Conservation (phyloP, 2,329 filamentous ascomycete genomes). For the Stenocarpella maydis region DNA sequence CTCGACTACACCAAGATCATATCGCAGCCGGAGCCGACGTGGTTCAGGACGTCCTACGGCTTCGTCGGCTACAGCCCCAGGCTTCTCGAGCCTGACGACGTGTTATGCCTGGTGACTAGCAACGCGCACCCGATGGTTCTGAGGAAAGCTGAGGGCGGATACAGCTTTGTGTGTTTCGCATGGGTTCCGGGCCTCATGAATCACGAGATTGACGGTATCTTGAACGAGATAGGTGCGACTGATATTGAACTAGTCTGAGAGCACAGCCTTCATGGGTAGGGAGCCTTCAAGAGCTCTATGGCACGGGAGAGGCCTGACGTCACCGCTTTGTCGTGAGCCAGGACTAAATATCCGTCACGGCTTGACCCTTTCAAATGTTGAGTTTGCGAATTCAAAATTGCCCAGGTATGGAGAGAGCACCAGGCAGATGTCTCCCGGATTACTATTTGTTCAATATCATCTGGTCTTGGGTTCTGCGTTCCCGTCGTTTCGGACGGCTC, state of each 20-base stretch:
- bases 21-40: conserved; percentile 2
- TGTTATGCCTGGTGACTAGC: conserved; percentile 5
- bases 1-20: conserved; percentile 17
- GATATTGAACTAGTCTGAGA: not conserved
- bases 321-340: conserved; percentile 20
- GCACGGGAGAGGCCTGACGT: conserved; percentile 3
- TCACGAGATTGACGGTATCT: not conserved
- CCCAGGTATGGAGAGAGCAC: too few species aligned
- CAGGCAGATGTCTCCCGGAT: not conserved
- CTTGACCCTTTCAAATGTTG: not conserved
- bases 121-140: conserved; percentile 21
- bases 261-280: not conserved
- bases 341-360: too few species aligned
- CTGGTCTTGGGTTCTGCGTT: not conserved
- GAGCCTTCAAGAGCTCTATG: not conserved
- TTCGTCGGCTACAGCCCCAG: conserved; percentile 14
- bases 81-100: conserved; percentile 4
- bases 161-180: conserved; percentile 9
- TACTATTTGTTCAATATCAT: not conserved
- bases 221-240: not conserved
- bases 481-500: not conserved
- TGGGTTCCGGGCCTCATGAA: conserved; percentile 5
- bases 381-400: not conserved
- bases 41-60: conserved; percentile 3
- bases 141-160: not conserved